These are phyloP conservation scores for Artemisia annua DNA, from an alignment of 129 eudicot species.

Conservation along the genomic window DNA sequence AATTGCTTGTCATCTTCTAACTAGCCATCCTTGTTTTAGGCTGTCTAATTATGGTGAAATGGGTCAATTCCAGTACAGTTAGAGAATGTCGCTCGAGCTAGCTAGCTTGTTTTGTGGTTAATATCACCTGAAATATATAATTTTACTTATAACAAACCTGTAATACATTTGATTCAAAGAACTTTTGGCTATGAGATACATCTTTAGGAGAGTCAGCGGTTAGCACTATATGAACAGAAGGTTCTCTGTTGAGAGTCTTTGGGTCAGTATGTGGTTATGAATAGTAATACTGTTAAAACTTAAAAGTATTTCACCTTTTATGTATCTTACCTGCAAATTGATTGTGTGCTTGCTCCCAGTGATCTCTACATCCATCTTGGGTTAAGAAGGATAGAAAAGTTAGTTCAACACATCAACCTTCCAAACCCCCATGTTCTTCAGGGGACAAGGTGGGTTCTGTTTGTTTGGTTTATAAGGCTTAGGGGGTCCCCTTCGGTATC, in stretches of 20 bases:
- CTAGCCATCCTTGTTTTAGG: too few species aligned
- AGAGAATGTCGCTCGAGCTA: not conserved
- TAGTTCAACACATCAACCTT: not conserved
- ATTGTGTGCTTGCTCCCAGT: not conserved
- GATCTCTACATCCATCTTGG: not conserved
- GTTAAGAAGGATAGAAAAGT: not conserved
- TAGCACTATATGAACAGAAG: not conserved
- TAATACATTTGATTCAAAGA: not conserved
- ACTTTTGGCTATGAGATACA: slow-evolving; percentile 3
- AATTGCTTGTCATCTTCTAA: not conserved
- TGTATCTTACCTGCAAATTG: not conserved
- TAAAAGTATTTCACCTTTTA: not conserved
- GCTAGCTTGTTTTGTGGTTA: not conserved
- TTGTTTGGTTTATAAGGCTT: not conserved
- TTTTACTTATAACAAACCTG: not conserved
- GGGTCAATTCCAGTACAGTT: not conserved
- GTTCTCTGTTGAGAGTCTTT: not conserved
- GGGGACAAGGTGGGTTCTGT: not conserved
- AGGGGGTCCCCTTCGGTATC: not conserved
- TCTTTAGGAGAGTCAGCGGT: not conserved
- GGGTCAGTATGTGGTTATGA: slow-evolving; percentile 1
- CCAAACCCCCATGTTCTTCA: not conserved
- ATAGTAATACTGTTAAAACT: not conserved
- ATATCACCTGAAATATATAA: not conserved
- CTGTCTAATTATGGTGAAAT: not conserved